Conservation (phyloP, 306 rosid species). For the Quercus mongolica region DNA sequence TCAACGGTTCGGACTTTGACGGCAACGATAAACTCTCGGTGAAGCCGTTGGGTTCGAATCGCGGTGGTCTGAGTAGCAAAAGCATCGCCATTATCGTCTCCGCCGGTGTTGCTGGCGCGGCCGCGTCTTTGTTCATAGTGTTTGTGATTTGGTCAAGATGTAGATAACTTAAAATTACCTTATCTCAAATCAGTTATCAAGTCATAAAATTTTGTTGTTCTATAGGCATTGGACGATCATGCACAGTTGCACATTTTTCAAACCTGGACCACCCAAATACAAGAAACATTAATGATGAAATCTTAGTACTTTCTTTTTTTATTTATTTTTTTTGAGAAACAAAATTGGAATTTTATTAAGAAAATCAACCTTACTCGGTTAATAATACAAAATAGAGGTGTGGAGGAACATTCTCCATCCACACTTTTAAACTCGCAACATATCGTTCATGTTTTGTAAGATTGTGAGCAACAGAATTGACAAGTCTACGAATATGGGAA, state of each 20-base stretch:
- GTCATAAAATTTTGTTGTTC: background rate
- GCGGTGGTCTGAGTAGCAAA: conserved; percentile 42
- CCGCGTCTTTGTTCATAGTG: conserved; percentile 42
- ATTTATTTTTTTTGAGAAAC: too few species aligned
- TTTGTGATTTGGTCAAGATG: conserved; percentile 35
- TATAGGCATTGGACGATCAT: background rate
- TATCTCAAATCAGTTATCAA: background rate
- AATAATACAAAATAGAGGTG: too few species aligned
- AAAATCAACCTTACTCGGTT: too few species aligned
- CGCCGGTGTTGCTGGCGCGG: conserved; percentile 47
- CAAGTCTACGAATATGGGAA: too few species aligned
- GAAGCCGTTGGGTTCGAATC: conserved; percentile 40
- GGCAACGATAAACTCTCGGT: conserved; percentile 49
- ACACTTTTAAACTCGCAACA: too few species aligned
- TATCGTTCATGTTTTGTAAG: too few species aligned
- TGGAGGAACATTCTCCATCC: too few species aligned
- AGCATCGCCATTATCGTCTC: conserved; percentile 46
- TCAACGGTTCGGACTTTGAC: conserved; percentile 28
- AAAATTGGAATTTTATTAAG: too few species aligned
- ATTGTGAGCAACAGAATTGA: too few species aligned
- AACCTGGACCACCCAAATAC: background rate
- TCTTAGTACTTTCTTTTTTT: too few species aligned
- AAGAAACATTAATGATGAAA: background rate
- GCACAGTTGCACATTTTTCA: background rate
- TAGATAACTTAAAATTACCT: background rate